Conservation (phyloP, 2,329 filamentous ascomycete genomes). For the Aspergillaceae sp. region DNA sequence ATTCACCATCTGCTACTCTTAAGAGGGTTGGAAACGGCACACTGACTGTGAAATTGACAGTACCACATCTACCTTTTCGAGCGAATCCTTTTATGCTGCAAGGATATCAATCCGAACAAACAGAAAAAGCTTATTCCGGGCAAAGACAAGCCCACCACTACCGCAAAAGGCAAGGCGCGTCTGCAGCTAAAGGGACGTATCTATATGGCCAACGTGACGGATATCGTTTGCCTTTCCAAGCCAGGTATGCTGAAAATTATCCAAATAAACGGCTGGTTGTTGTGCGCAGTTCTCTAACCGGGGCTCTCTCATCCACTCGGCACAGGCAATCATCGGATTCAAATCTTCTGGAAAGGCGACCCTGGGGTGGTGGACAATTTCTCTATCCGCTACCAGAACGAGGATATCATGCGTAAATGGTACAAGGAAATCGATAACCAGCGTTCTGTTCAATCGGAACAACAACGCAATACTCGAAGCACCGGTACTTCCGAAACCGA, state of each 20-base stretch:
- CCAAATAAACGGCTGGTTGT: no score
- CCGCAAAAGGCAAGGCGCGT: constrained; percentile 63
- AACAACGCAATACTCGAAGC: constrained; percentile 34
- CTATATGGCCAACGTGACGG: constrained; percentile 98
- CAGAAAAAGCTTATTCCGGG: constrained; percentile 52
- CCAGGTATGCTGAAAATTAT: constrained; percentile 52
- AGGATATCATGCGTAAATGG: constrained; percentile 93
- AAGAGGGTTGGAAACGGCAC: neutral
- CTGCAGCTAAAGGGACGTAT: constrained; percentile 93
- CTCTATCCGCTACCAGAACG: constrained; percentile 83
- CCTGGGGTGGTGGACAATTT: constrained; percentile 95
- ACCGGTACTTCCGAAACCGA: constrained; percentile 56
- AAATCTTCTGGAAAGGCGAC: constrained; percentile 98
- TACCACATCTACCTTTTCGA: constrained; percentile 98
- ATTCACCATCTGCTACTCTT: no score
- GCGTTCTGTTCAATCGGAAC: constrained; percentile 50
- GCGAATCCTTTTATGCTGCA: constrained; percentile 90
- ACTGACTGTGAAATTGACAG: constrained; percentile 36
- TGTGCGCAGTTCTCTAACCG: neutral
- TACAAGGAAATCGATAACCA: constrained; percentile 68
- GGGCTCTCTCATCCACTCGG: neutral
- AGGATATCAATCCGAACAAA: constrained; percentile 83
- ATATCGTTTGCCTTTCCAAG: constrained; percentile 79
- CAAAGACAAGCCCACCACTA: constrained; percentile 63
- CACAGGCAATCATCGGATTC: constrained; percentile 80